Evolutionary conservation across 768 basidiomycete genomes (phyloP).

Genomic region (Cyclocybe cylindracea): DNA sequence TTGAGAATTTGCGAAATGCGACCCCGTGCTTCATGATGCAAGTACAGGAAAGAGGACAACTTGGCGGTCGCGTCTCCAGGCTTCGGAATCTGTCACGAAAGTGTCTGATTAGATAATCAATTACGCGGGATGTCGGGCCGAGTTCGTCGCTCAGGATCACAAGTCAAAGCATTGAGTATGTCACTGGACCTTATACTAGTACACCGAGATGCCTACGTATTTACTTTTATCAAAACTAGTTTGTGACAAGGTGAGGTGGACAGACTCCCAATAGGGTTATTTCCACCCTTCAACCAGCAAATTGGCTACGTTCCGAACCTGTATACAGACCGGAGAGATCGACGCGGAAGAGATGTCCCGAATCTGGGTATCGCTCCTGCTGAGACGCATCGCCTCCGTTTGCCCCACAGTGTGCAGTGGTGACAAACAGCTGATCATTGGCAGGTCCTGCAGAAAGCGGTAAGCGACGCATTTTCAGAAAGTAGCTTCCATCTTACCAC

Average conservation of each 20-base stretch:
- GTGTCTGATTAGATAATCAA: constrained; percentile 10
- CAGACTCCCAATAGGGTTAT: neutral
- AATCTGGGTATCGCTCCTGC: constrained; percentile 53
- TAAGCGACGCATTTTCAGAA: neutral
- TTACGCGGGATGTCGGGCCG: neutral
- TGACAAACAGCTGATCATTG: constrained; percentile 65
- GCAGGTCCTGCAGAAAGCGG: constrained; percentile 43
- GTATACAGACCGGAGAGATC: constrained; percentile 45
- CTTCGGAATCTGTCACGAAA: neutral
- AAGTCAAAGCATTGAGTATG: too few relatives aligned
- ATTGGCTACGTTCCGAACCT: constrained; percentile 36
- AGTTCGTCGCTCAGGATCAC: too few relatives aligned
- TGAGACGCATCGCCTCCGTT: constrained; percentile 51
- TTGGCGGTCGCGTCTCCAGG: neutral
- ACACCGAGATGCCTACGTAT: neutral
- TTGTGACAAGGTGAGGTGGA: neutral
- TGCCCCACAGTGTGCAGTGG: constrained; percentile 62
- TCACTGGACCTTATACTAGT: too few relatives aligned
- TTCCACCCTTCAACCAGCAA: constrained; percentile 26
- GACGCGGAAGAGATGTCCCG: constrained; percentile 56
- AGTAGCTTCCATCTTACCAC: constrained; percentile 41
- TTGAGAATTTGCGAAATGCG: constrained; percentile 88
- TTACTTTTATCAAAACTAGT: neutral
- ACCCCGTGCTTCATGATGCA: constrained; percentile 88
- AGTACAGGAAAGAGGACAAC: constrained; percentile 1